Evolutionary conservation across 208 protist genomes (phyloP).

Genomic region (Wallacemonas sp.): DNA sequence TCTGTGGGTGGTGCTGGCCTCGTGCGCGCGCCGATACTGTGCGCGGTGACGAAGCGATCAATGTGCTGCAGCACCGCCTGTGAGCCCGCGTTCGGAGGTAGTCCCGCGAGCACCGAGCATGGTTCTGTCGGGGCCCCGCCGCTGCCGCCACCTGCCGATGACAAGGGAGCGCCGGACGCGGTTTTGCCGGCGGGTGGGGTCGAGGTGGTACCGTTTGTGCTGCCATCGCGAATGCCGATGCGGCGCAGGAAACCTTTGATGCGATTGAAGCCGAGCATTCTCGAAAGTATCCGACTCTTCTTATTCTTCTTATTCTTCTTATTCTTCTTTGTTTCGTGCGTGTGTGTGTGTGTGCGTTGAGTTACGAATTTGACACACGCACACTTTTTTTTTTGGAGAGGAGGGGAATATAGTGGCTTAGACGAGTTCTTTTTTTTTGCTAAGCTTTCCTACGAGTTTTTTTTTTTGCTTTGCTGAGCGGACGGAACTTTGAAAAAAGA

Average conservation of each 20-base stretch:
- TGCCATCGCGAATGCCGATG: slow-evolving; percentile 11
- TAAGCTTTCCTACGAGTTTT: neutral
- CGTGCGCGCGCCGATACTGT: slow-evolving; percentile 8
- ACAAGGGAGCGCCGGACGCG: neutral
- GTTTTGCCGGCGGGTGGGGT: neutral
- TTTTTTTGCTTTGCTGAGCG: neutral
- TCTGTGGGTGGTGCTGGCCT: no score
- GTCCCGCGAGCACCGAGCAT: slow-evolving; percentile 37
- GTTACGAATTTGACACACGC: no score
- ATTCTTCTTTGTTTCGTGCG: neutral
- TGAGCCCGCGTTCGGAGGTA: slow-evolving; percentile 50
- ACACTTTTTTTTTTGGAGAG: neutral
- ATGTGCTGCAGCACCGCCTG: slow-evolving; percentile 68
- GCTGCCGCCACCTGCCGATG: neutral
- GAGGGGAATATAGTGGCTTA: no score
- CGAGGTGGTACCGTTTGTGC: neutral
- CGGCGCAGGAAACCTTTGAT: slow-evolving; percentile 14
- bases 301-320: neutral
- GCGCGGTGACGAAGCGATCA: slow-evolving; percentile 31
- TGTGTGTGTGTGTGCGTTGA: neutral
- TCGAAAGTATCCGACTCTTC: neutral
- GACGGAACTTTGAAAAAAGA: no score
- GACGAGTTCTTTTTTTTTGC: slow-evolving; percentile 13
- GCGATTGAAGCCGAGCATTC: slow-evolving; percentile 59
- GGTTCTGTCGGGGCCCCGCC: neutral